Percentiles rank a stretch among this genome's conserved stretches.
phyloP scores from a whole-genome alignment of 1,284 basidiomycete genomes.

The Microbotryum violaceum region DNA sequence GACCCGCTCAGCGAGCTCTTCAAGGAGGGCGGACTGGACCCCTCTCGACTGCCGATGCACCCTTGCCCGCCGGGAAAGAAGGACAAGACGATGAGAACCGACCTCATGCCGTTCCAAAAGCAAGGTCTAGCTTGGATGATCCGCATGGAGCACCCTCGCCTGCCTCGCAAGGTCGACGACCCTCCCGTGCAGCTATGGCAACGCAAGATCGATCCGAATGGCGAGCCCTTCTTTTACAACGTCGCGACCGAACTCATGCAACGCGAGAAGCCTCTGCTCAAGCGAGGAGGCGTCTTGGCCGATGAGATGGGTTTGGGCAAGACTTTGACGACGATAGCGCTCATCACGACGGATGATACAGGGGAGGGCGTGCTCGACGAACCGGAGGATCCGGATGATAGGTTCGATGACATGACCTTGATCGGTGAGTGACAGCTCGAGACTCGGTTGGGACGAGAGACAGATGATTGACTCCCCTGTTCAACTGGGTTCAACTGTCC shows the following conservation, averaged over 20 bases:
- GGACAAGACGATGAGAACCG: slow-evolving; percentile 24
- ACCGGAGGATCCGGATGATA: slow-evolving; percentile 33
- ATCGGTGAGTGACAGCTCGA: slow-evolving; percentile 32
- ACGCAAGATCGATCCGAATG: slow-evolving; percentile 47
- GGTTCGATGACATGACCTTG: slow-evolving; percentile 34
- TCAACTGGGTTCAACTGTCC: slow-evolving; percentile 7
- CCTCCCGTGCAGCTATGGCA: slow-evolving; percentile 83
- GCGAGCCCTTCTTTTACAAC: slow-evolving; percentile 40
- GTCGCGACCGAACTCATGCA: slow-evolving; percentile 75
- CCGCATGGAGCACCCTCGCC: slow-evolving; percentile 28
- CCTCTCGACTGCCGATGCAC: slow-evolving; percentile 12
- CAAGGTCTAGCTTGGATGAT: slow-evolving; percentile 34
- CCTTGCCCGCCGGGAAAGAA: slow-evolving; percentile 27
- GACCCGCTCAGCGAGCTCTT: slow-evolving; percentile 26
- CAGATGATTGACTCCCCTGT: background rate
- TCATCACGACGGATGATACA: slow-evolving; percentile 47
- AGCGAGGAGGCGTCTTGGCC: slow-evolving; percentile 72
- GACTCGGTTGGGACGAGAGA: background rate
- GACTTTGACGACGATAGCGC: slow-evolving; percentile 52
- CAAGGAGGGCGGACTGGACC: slow-evolving; percentile 27
- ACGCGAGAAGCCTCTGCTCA: slow-evolving; percentile 53
- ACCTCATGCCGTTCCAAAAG: slow-evolving; percentile 26
- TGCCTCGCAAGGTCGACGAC: slow-evolving; percentile 46
- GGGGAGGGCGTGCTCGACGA: slow-evolving; percentile 31
- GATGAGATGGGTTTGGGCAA: slow-evolving; percentile 86